Percentiles rank a stretch among this genome's conserved stretches.
Conservation (phyloP, 768 basidiomycete species). For the Neoboletus magnificus region DNA sequence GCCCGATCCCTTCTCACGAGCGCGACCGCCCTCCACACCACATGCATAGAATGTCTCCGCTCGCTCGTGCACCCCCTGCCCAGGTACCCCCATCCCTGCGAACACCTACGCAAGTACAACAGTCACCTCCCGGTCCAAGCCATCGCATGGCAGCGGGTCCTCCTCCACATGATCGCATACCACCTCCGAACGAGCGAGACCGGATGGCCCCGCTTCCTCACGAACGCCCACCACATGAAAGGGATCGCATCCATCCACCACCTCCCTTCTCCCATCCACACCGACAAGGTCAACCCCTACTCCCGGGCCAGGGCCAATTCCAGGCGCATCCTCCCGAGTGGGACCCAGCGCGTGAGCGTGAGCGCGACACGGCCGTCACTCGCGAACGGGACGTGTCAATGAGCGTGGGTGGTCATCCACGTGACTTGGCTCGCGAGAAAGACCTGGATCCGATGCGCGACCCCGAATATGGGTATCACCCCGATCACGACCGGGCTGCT, state of each 20-base stretch:
- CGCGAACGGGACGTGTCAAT: slow-evolving; percentile 23
- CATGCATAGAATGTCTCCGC: slow-evolving; percentile 25
- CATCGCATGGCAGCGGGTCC: slow-evolving; percentile 22
- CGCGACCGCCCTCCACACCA: slow-evolving; percentile 22
- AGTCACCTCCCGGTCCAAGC: slow-evolving; percentile 23
- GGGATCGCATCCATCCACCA: slow-evolving; percentile 29
- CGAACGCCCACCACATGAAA: slow-evolving; percentile 22
- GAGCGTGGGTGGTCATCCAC: slow-evolving; percentile 17
- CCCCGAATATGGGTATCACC: slow-evolving; percentile 21
- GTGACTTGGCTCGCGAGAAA: slow-evolving; percentile 24
- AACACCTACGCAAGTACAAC: slow-evolving; percentile 14
- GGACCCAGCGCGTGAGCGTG: slow-evolving; percentile 26
- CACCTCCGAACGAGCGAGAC: slow-evolving; percentile 23
- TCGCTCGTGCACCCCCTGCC: slow-evolving; percentile 16
- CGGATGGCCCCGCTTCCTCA: slow-evolving; percentile 23
- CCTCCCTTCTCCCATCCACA: slow-evolving; percentile 21
- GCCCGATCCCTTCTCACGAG: slow-evolving; percentile 26
- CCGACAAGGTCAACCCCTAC: slow-evolving; percentile 13
- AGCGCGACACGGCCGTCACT: slow-evolving; percentile 14
- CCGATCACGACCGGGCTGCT: slow-evolving; percentile 19
- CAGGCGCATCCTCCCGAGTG: slow-evolving; percentile 29
- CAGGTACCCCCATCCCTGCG: slow-evolving; percentile 17
- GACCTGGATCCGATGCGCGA: slow-evolving; percentile 25
- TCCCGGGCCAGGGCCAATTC: slow-evolving; percentile 33
- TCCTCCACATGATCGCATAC: slow-evolving; percentile 24